Base-by-base conservation (phyloP, 2,329 filamentous ascomycete species). In the Hymenoscyphus linearis region DNA sequence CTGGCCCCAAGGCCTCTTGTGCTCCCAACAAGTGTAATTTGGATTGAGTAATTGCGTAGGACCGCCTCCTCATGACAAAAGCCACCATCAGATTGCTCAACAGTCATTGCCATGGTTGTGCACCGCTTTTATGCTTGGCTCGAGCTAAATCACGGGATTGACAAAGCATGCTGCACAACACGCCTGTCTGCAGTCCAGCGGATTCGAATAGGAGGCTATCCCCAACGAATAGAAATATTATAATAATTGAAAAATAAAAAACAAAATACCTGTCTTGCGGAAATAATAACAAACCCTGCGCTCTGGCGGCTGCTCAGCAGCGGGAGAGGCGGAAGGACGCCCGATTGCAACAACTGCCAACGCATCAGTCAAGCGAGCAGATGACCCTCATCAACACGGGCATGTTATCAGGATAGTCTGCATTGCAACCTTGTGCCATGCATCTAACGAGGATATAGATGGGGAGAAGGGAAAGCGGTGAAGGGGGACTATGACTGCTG, bases 201-300 rank as follows among this genome's bases (percentile, higher is more conserved):
- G 27, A 62, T 66, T 64, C 67, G 66, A 64, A 66, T 66, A 62
- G 59, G 63, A 60, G 59, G 6, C 27, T 22, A 31, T 55, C 56
- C 47, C 56, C 36, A 44, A 56, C 66, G 69, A 70, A 71, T 72
- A 52, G 66, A 70, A 71, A 72, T 67, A 70, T 68, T 71, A 72
- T 67, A 70, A 67, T 71, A 47, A 27, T 35, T 25, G 50, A 44
- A 55, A 52, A 60, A 59, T 37, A 18, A 59, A 55, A 55, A 62
- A 35, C 5, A 31, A 64, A 65, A 65, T 71, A 71, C 70, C 68
- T 67, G 64, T 60, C 64, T 60, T 66, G 61, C 62, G 60, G 63
- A 70, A 71, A 64, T 70, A 72, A 57, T 69, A 66, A 65, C 70
- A 72, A 61, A 69, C 63, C 68, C 68, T 68, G 57, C 62, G 62